Evolutionary conservation across 2,329 filamentous ascomycete species (phyloP), one percentile per base, ranked within the genome.

Genomic region (Exophiala lecanii-corni): DNA sequence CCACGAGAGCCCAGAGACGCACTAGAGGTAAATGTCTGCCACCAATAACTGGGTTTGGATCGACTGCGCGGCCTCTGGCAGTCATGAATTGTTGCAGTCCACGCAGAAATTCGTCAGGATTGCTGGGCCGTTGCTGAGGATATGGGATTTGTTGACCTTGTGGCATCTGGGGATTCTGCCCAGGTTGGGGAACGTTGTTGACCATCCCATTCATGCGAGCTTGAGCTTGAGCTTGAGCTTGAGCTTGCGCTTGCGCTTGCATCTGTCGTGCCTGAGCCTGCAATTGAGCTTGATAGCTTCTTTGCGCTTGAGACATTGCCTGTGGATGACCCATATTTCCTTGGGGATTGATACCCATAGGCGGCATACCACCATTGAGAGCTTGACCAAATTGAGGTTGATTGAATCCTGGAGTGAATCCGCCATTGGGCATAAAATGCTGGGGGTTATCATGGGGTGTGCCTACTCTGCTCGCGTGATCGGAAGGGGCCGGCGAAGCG

Each of bases 251-350:
- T 31, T 50, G 42, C 2, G 43, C 40, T 41, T 47, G 43, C 43
- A 76, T 70, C 51, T 82, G 79, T 49, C 85, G 80, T 30, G 84
- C 75, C 57, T 89, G 86, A 43, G 84, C 79, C 57, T 94, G 86
- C 39, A 94, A 66, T 48, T 86, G 84, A 79, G 94, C 85, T 55
- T 94, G 86, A 58, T 94, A 91, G 36, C 83, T 68, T 43, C 79
- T 76, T 57, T 88, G 84, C 52, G 88, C 81, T 57, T 86, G 82
- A 30, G 86, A 83, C 50, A 85, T 75, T 34, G 71, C 73, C 17
- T 74, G 69, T 46, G 75, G 74, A 44, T 69, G 72, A 23, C 71
- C 62, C 57, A 74, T 70, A 19, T 66, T 62, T 55, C 83, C 81
- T 47, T 67, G 64, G 5, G 65, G 61, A 35, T 66, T 66, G 63